Percentiles rank a stretch among this genome's conserved stretches.
phyloP scores from a whole-genome alignment of 768 basidiomycete genomes.

The Suillus decipiens region DNA sequence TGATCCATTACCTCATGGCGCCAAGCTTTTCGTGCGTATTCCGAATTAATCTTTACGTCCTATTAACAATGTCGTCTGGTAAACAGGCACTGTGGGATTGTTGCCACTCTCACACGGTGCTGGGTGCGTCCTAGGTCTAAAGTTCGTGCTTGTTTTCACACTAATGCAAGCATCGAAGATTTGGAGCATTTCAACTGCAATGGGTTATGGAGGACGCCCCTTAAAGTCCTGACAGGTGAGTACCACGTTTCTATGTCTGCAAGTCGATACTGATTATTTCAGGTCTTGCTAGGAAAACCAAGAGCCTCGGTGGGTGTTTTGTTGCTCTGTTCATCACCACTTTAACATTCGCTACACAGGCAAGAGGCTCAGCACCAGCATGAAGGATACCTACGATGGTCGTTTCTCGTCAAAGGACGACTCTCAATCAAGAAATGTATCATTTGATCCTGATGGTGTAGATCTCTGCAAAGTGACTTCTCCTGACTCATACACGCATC shows the following conservation, averaged over 20 bases:
- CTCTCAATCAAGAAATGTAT: not conserved
- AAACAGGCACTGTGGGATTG: conserved; percentile 31
- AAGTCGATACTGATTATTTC: not conserved
- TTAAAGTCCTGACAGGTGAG: conserved; percentile 1
- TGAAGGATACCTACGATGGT: not conserved
- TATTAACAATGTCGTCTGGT: not conserved
- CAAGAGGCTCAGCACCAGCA: not conserved
- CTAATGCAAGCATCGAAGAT: conserved; percentile 17
- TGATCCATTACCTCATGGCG: conserved; percentile 26
- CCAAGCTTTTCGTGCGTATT: conserved; percentile 28
- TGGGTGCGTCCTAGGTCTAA: conserved; percentile 18
- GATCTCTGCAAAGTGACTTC: conserved; percentile 12
- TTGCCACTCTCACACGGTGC: conserved; percentile 31
- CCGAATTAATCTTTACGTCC: not conserved
- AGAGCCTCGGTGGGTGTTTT: not conserved
- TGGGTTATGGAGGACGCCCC: conserved; percentile 13
- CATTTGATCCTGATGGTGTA: not conserved
- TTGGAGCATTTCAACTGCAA: conserved; percentile 29
- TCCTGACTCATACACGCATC: conserved; percentile 20
- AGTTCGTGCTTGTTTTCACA: not conserved
- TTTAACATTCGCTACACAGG: not conserved
- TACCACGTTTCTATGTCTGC: no score
- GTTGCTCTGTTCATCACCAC: not conserved
- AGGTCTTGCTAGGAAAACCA: conserved; percentile 6
- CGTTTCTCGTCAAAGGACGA: conserved; percentile 1